These are phyloP conservation scores for carrot (Daucus carota) DNA, from an alignment of 129 eudicot species.

Conservation along the genomic window DNA sequence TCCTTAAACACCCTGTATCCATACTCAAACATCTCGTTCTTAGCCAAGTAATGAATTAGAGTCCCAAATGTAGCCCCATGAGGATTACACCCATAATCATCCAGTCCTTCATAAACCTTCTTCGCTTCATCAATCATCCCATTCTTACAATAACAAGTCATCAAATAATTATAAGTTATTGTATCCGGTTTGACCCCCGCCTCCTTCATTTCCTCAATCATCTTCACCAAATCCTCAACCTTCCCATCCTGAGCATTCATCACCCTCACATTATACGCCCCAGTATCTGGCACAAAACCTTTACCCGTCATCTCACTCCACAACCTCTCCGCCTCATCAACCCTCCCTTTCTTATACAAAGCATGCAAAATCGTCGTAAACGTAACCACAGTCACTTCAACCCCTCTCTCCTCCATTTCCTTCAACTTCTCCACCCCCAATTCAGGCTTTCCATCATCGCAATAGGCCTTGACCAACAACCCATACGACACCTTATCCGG, in stretches of 20 bases:
- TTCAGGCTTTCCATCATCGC: constrained; percentile 59
- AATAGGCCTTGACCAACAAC: constrained; percentile 54
- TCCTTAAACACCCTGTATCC: constrained; percentile 74
- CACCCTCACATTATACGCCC: constrained; percentile 57
- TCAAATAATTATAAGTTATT: constrained; percentile 62
- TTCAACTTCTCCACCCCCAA: constrained; percentile 43
- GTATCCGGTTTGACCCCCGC: constrained; percentile 58
- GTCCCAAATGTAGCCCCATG: constrained; percentile 80
- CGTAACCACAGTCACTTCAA: constrained; percentile 33
- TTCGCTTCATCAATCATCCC: constrained; percentile 78
- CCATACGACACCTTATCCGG: constrained; percentile 68
- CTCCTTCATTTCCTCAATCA: constrained; percentile 68
- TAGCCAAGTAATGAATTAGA: constrained; percentile 53
- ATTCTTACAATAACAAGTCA: constrained; percentile 61
- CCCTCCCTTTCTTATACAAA: constrained; percentile 53
- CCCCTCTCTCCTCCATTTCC: constrained; percentile 60
- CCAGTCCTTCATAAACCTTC: constrained; percentile 56
- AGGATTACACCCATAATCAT: constrained; percentile 42
- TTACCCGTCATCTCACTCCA: constrained; percentile 72
- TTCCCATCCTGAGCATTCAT: constrained; percentile 43
- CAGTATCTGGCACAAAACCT: constrained; percentile 57
- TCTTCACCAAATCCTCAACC: constrained; percentile 41
- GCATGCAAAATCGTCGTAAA: constrained; percentile 59
- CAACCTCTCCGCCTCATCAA: constrained; percentile 49
- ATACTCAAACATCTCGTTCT: constrained; percentile 52